Evolutionary conservation across 352 stramenopile species (phyloP), one percentile per base, ranked within the genome.

Genomic region (Globisporangium paddicum): DNA sequence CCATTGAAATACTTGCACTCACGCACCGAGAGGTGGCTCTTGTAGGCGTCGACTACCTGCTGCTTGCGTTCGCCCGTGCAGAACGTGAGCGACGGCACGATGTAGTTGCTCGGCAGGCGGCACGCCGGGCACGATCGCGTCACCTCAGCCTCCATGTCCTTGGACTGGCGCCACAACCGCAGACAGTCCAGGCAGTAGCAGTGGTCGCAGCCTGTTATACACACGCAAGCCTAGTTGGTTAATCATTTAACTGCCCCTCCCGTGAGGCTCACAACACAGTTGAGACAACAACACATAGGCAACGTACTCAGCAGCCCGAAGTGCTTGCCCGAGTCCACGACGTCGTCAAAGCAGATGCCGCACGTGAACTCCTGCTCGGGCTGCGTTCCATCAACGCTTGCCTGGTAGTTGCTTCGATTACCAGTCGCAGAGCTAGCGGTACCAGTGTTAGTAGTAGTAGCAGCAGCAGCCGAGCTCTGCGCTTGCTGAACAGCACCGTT

Each of bases 1-100:
- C 82, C 82, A 34, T 80, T 83, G 37, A 92, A 92, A 63, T 92
- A 90, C 56, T 89, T 90, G 77, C 82, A 92, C 65, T 88, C 79
- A 16, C 82, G 79, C 53, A 89, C 64, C 14, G 80, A 71, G 49
- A 92, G 66, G 55, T 92, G 82, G 18, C 67, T 78, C 64, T 92
- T 92, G 69, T 92, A 92, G 23, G 70, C 78, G 14, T 81, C 76
- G 14, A 90, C 73, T 10, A 79, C 72, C 34, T 74, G 66, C 25
- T 55, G 40, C 45, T 92, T 92, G 4, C 73, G 72, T 2, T 77
- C 72, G 25, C 82, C 82, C 25, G 70, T 89, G 58, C 74, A 84
- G 54, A 92, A 92, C 30, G 73, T 74, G 35, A 90, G 79, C 34
- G 82, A 92, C 37, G 82, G 82, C n/a, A 92, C 79, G 46, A 92